Evolutionary conservation across 306 rosid species (phyloP).

Genomic region (Rosa chinensis): DNA sequence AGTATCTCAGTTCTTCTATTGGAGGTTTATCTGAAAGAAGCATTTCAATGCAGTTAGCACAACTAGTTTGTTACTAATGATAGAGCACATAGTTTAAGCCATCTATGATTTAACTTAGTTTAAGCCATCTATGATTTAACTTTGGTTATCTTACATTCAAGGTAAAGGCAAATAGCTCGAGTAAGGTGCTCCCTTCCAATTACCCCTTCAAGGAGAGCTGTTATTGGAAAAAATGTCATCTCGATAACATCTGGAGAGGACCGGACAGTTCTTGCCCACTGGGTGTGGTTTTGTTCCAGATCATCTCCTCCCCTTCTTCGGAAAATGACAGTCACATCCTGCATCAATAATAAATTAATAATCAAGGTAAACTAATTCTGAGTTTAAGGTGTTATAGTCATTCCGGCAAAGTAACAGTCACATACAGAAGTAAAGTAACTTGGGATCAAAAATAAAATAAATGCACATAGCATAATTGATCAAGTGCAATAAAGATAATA

Average conservation of each 20-base stretch:
- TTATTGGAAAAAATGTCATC: constrained; percentile 68
- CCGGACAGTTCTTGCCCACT: constrained; percentile 59
- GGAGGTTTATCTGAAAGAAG: constrained; percentile 82
- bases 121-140: constrained; percentile 12
- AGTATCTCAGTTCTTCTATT: constrained; percentile 86
- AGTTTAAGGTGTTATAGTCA: constrained; percentile 10
- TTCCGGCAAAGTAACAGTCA: neutral
- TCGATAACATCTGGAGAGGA: constrained; percentile 72
- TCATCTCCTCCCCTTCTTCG: constrained; percentile 95
- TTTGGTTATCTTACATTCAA: constrained; percentile 61
- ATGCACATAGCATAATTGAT: neutral
- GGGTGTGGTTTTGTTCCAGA: constrained; percentile 70
- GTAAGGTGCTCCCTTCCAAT: constrained; percentile 61
- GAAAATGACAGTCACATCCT: constrained; percentile 83
- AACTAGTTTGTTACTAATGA: constrained; percentile 10
- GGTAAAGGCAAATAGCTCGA: constrained; percentile 80
- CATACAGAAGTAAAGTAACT: neutral
- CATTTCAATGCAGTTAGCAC: constrained; percentile 4
- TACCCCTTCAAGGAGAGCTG: constrained; percentile 64
- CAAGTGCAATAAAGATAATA: constrained; percentile 10
- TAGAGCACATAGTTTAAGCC: constrained; percentile 14
- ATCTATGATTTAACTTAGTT: constrained; percentile 21
- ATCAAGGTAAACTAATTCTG: constrained; percentile 23
- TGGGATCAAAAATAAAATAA: neutral
- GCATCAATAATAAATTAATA: constrained; percentile 32